Conservation (phyloP, 306 rosid species). For the Quercus wislizeni region DNA sequence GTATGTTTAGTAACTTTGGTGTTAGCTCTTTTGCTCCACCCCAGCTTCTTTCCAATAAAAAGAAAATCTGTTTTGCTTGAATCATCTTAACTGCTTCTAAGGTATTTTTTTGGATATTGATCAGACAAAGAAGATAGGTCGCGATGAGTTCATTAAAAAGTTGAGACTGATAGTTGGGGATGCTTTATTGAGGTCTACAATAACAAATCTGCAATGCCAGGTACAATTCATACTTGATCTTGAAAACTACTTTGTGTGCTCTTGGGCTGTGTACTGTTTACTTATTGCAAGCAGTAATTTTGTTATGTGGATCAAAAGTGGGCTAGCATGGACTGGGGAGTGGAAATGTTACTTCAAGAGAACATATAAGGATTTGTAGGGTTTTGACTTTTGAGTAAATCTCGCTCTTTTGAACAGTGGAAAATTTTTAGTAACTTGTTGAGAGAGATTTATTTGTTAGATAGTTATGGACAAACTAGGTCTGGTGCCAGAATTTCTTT, state of each 20-base stretch:
- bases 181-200: constrained; percentile 54
- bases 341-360: neutral
- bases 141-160: constrained; percentile 64
- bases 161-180: constrained; percentile 82
- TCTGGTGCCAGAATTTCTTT: neutral
- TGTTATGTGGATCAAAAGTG: neutral
- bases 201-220: constrained; percentile 54
- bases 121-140: constrained; percentile 65
- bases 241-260: neutral
- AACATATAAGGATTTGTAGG: neutral
- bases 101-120: neutral
- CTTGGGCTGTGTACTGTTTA: neutral
- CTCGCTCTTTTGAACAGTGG: neutral
- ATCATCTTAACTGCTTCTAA: constrained; percentile 6
- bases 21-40: neutral
- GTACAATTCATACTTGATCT: constrained; percentile 25
- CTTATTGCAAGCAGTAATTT: neutral
- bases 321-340: neutral
- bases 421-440: neutral
- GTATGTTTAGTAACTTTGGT: constrained; percentile 40
- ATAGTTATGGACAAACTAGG: neutral
- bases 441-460: neutral
- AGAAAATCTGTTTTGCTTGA: neutral
- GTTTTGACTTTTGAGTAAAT: neutral
- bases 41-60: neutral